Percentiles rank a stretch among this genome's conserved stretches.
phyloP scores from a whole-genome alignment of 2,329 filamentous ascomycete species.

The Corynespora cassiicola region DNA sequence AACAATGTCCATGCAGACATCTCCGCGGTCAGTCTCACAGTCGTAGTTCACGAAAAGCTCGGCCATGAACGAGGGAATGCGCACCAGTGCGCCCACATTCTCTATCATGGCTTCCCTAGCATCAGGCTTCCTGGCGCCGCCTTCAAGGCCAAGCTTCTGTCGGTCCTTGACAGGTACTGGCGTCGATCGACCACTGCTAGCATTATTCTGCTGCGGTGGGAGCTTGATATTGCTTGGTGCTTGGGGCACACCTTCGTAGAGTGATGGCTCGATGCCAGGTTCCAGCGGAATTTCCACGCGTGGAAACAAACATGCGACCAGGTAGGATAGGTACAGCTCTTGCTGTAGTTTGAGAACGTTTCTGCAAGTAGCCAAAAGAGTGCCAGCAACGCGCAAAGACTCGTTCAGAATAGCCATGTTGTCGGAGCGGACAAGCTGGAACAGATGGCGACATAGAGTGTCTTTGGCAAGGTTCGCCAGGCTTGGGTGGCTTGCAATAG shows the following conservation, averaged over 20 bases:
- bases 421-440: conserved; percentile 94
- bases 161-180: conserved; percentile 92
- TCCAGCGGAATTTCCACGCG: conserved; percentile 94
- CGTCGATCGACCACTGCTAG: conserved; percentile 81
- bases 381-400: conserved; percentile 89
- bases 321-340: conserved; percentile 91
- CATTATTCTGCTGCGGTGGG: conserved; percentile 66
- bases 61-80: conserved; percentile 93
- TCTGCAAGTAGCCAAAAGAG: conserved; percentile 87
- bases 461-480: conserved; percentile 89
- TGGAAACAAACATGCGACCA: conserved; percentile 92
- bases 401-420: conserved; percentile 95
- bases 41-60: conserved; percentile 99
- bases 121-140: conserved; percentile 89
- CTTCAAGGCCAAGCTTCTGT: conserved; percentile 90
- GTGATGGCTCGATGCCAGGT: conserved; percentile 83
- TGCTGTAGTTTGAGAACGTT: conserved; percentile 93
- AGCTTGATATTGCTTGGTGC: conserved; percentile 86
- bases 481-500: conserved; percentile 90
- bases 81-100: conserved; percentile 86
- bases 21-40: conserved; percentile 87
- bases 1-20: conserved; percentile 95
- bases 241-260: conserved; percentile 94
- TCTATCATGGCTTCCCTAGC: conserved; percentile 98
- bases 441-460: conserved; percentile 89